Evolutionary conservation across 2,329 filamentous ascomycete species (phyloP), one percentile per base, ranked within the genome.

Genomic region (Hymenotorrendiella dingleyae): DNA sequence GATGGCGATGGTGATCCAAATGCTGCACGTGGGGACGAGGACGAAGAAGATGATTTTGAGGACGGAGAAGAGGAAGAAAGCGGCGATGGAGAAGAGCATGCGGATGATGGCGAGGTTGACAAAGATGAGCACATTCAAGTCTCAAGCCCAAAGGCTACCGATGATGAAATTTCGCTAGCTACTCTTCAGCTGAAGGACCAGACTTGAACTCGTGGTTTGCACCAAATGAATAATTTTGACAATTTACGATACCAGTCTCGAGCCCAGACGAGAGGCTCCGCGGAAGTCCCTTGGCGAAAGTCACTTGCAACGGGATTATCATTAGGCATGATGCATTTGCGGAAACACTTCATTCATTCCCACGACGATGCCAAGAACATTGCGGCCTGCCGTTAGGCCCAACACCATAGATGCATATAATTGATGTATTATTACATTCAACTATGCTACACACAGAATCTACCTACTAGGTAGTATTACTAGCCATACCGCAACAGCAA

Each of bases 1-100:
- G 74, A 80, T 24, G 61, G 62, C 12, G 66, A 68, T 40, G 62
- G 60, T 16, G 61, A 58, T 37, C 57, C 55, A 10, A 47, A 54
- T 36, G 57, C 56, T 26, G 26, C 49, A 20, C 45, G 55, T 35
- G 52, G 58, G 29, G 56, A 62, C 32, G 61, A 66, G 33, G 65
- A 66, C n/a, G 62, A 61, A 6, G 67, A 64, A 2, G 65, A 66
- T 4, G 63, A 53, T 4, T 54, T 53, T 2, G 58, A 56, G 4
- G 57, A 58, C 2, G 61, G 60, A 4, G 57, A 62, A 0, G 61
- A 63, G 1, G 64, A 63, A 17, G 61, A 59, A 6, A 54, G 55
- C 10, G 55, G 59, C 4, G 57, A 60, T 1, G 50, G 58, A 5
- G 24, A 17, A n/a, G 48, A 51, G 4, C 59, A 58, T 2, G 64